These are phyloP conservation scores for Lathyrus tuberosus DNA, from an alignment of 306 rosid species.

Conservation along the genomic window DNA sequence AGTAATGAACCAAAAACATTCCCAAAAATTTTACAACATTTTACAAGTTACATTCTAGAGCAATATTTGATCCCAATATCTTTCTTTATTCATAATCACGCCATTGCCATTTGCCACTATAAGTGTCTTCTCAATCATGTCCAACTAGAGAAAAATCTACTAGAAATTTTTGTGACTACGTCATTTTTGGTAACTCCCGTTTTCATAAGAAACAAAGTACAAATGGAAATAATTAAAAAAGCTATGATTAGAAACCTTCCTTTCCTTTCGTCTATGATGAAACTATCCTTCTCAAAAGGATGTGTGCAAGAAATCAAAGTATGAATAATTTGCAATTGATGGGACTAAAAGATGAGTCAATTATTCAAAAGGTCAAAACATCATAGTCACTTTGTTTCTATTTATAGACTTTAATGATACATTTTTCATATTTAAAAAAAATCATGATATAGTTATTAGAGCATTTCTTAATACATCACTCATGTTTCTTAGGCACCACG, in stretches of 20 bases:
- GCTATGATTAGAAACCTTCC: conserved; percentile 25
- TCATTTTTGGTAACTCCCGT: conserved; percentile 19
- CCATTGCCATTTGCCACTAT: conserved; percentile 20
- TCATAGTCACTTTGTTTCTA: too few relatives aligned
- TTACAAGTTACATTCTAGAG: conserved; percentile 9
- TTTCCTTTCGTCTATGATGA: conserved; percentile 29
- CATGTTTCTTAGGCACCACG: too few relatives aligned
- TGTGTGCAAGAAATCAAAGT: conserved; percentile 19
- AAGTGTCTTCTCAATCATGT: conserved; percentile 33
- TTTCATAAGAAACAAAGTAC: conserved; percentile 10
- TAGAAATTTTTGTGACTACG: conserved; percentile 17
- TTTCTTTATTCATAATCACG: conserved; percentile 33
- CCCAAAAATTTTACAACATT: conserved; percentile 36
- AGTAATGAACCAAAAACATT: conserved; percentile 32
- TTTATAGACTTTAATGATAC: too few relatives aligned
- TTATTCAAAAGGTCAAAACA: conserved; percentile 22
- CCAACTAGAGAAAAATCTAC: conserved; percentile 15
- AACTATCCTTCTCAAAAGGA: conserved; percentile 22
- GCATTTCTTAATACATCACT: too few relatives aligned
- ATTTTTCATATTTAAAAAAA: too few relatives aligned
- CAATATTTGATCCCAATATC: conserved; percentile 28
- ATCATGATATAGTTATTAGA: too few relatives aligned
- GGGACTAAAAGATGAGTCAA: conserved; percentile 16
- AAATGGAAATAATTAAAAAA: conserved; percentile 10
- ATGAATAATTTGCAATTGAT: background rate